Base-by-base conservation (phyloP, 176 grass and related monocot genomes). In the Aegilops sharonensis region DNA sequence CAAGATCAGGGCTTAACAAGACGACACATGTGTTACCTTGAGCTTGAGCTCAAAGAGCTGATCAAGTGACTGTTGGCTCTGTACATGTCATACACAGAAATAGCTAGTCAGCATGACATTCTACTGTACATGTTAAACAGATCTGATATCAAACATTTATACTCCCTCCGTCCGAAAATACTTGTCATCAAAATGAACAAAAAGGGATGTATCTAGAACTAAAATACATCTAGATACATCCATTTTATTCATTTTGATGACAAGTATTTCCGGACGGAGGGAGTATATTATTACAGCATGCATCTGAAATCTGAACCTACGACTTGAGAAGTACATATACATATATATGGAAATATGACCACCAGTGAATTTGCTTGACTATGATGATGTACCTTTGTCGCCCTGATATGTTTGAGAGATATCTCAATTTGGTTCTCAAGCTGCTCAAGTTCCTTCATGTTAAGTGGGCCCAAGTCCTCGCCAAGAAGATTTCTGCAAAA, bases 391-490 rank as follows among this genome's bases (percentile, higher is more conserved):
- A 97, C 95, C 92, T 94, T 95, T 50, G 90, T 83, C 13, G 85
- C 82, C 71, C 95, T 82, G 71, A 97, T 97, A 57, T 89, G 84
- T 84, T 74, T 93, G n/a, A 97, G 92, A 37, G 95, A 97, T 32
- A 82, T 66, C 81, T 97, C 95, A 63, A 97, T 87, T 77, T 95
- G 92, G 62, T 93, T 90, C 72, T 97, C 95, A 76, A 97, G 95
- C 75, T 87, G 89, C 18, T 95, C 95, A 43, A 97, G 92, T 24
- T 97, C 92, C 60, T 94, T 90, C 24, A 84, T 83, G 75, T 70
- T 91, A 78, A 97, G 90, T 71, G 87, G 83, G 30, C 85, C 90
- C 85, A 97, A 93, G 83, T 95, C 92, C 40, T 97, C 95, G 8
- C 95, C 92, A 88, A 97, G 95, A 78, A 95, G 91, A 81, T 97